A percentile compares a stretch with the other conserved stretches of the same genome.
These are phyloP conservation scores for Xanthoparmelia taractica DNA, from an alignment of 495 filamentous ascomycete species.

Conservation along the genomic window DNA sequence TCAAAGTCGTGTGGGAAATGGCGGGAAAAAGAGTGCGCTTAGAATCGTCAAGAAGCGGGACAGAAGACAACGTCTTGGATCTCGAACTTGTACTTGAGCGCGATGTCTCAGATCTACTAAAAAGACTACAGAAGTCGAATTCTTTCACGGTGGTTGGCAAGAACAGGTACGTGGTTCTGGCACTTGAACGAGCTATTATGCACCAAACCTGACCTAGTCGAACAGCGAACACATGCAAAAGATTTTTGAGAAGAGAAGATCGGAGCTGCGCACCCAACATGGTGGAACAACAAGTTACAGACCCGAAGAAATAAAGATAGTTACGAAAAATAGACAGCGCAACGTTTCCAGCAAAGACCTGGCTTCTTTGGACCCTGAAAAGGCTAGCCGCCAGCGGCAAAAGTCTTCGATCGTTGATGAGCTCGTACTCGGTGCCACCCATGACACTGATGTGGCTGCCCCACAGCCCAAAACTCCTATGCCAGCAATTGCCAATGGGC, in stretches of 20 bases:
- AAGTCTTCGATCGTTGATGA: not conserved
- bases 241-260: slow-evolving; percentile 28
- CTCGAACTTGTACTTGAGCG: slow-evolving; percentile 31
- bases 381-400: not conserved
- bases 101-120: slow-evolving; percentile 25
- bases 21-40: slow-evolving; percentile 35
- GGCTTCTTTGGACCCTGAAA: not conserved
- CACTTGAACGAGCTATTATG: not conserved
- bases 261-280: not conserved
- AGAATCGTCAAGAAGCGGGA: slow-evolving; percentile 27
- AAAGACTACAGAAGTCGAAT: not conserved
- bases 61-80: slow-evolving; percentile 29
- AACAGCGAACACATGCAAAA: slow-evolving; percentile 35
- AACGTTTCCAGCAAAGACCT: not conserved
- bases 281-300: not conserved
- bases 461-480: not conserved
- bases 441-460: not conserved
- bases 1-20: slow-evolving; percentile 22
- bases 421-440: not conserved
- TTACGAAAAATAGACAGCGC: not conserved
- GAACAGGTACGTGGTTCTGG: not conserved
- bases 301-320: not conserved
- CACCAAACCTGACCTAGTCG: not conserved
- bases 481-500: not conserved
- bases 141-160: not conserved